These are phyloP conservation scores for Fagus crenata DNA, from an alignment of 306 rosid species.

Conservation along the genomic window DNA sequence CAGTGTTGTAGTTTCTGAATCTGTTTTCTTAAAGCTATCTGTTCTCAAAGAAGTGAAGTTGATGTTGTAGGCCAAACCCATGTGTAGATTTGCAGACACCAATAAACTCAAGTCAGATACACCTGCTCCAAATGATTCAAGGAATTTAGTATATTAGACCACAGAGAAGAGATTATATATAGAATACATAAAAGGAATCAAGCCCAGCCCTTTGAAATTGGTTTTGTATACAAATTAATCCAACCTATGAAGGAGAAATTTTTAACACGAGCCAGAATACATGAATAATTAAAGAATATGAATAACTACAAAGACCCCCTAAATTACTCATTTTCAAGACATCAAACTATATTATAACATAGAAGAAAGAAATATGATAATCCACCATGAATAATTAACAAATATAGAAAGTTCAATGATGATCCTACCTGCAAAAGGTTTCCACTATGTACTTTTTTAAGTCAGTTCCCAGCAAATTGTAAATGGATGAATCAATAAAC, in stretches of 20 bases:
- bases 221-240: no score
- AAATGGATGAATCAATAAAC: constrained; percentile 10
- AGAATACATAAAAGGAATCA: no score
- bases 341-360: no score
- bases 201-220: no score
- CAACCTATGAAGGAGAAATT: no score
- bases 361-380: constrained; percentile 2
- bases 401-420: neutral
- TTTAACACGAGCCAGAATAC: no score
- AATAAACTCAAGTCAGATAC: neutral
- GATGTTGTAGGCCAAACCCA: constrained; percentile 30
- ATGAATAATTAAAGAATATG: neutral
- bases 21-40: constrained; percentile 55
- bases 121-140: constrained; percentile 10
- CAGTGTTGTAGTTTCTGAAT: constrained; percentile 36
- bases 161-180: neutral
- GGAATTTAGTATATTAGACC: neutral
- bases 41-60: constrained; percentile 54
- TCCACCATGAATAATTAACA: constrained; percentile 7
- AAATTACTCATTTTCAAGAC: no score
- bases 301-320: neutral
- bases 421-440: constrained; percentile 27
- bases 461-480: neutral
- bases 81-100: neutral
- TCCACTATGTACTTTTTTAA: neutral